phyloP scores from a whole-genome alignment of 2,329 filamentous ascomycete genomes.

The Aspergillus fumigatiaffinis region DNA sequence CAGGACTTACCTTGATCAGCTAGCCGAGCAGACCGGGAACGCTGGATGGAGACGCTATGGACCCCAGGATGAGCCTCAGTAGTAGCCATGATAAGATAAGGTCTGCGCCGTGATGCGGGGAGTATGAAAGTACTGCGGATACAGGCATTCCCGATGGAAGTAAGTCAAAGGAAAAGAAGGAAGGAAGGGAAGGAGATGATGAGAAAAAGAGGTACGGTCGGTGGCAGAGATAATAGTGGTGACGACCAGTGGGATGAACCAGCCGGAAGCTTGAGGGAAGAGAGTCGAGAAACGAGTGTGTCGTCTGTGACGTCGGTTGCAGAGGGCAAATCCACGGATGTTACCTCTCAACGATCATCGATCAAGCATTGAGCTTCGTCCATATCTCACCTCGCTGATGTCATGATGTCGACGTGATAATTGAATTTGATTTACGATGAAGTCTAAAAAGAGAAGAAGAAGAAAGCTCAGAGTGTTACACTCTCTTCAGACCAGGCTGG shows the following conservation, averaged over 20 bases:
- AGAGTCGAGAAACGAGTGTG: constrained; percentile 2
- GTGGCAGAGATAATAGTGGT: neutral
- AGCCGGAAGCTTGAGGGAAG: constrained; percentile 22
- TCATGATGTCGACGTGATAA: constrained; percentile 12
- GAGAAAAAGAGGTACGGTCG: neutral
- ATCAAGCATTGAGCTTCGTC: neutral
- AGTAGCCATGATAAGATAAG: constrained; percentile 26
- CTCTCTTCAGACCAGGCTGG: neutral
- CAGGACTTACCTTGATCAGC: constrained; percentile 32
- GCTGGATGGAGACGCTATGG: constrained; percentile 9
- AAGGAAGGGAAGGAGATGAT: constrained; percentile 9
- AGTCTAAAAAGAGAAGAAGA: neutral
- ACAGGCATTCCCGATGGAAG: constrained; percentile 17
- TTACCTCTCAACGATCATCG: constrained; percentile 1
- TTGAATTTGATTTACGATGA: neutral
- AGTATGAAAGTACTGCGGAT: constrained; percentile 4
- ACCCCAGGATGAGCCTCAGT: constrained; percentile 24
- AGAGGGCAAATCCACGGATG: constrained; percentile 19
- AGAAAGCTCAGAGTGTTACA: neutral
- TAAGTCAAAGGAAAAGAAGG: constrained; percentile 7
- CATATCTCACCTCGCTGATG: constrained; percentile 11
- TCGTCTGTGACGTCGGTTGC: constrained; percentile 30
- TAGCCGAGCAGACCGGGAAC: constrained; percentile 25
- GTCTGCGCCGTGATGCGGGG: constrained; percentile 6
- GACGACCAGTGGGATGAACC: constrained; percentile 14